Conservation (phyloP, 768 basidiomycete genomes). For the Hypholoma fasciculare region DNA sequence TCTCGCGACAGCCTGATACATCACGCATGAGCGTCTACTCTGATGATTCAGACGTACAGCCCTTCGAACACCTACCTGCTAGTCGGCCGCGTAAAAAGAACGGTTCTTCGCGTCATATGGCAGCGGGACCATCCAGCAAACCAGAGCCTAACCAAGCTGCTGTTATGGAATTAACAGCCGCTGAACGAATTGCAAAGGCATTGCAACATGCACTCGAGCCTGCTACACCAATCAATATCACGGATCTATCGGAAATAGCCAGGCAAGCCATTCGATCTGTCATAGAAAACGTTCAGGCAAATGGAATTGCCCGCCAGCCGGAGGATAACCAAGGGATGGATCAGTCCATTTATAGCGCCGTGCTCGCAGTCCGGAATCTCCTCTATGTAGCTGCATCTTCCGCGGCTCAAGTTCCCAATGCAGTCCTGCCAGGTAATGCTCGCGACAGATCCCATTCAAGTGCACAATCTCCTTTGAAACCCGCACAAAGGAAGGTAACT, state of each 20-base stretch:
- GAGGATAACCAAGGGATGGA: slow-evolving; percentile 65
- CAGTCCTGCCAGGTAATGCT: slow-evolving; percentile 49
- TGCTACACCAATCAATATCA: slow-evolving; percentile 54
- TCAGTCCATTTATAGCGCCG: slow-evolving; percentile 58
- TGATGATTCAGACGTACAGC: slow-evolving; percentile 76
- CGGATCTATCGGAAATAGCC: slow-evolving; percentile 60
- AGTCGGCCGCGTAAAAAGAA: slow-evolving; percentile 27
- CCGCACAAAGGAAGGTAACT: slow-evolving; percentile 82
- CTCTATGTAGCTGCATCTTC: slow-evolving; percentile 67
- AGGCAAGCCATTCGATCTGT: slow-evolving; percentile 64
- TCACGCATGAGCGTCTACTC: slow-evolving; percentile 69
- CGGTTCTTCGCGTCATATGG: slow-evolving; percentile 19
- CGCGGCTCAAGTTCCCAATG: slow-evolving; percentile 59
- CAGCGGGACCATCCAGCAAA: slow-evolving; percentile 9
- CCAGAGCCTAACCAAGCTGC: slow-evolving; percentile 19
- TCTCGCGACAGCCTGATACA: slow-evolving; percentile 31
- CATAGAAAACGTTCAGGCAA: slow-evolving; percentile 55
- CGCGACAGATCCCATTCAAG: slow-evolving; percentile 46
- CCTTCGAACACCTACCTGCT: slow-evolving; percentile 34
- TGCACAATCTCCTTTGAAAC: slow-evolving; percentile 66
- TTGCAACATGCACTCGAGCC: slow-evolving; percentile 62
- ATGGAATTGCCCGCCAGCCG: slow-evolving; percentile 41
- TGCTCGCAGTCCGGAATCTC: slow-evolving; percentile 74
- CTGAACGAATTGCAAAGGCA: slow-evolving; percentile 66
- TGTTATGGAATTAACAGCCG: slow-evolving; percentile 55